phyloP scores from a whole-genome alignment of 31 red algal genomes.

The Endocladia muricata region DNA sequence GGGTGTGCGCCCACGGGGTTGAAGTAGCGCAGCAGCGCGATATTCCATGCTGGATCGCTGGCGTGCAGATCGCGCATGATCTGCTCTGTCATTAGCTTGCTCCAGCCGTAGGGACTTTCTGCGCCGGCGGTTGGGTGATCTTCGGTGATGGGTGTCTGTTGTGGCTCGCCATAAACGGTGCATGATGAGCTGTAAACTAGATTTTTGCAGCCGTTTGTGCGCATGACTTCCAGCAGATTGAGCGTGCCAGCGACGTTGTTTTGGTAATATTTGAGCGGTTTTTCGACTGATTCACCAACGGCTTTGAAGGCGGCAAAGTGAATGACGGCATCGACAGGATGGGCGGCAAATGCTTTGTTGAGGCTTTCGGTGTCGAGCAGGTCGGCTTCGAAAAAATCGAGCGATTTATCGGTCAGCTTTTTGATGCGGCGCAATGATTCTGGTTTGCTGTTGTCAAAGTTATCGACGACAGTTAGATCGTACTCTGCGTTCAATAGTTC shows the following conservation, averaged over 20 bases:
- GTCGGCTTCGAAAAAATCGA: conserved; percentile 87
- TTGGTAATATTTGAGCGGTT: conserved; percentile 93
- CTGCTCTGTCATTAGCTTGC: conserved; percentile 98
- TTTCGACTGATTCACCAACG: conserved; percentile 93
- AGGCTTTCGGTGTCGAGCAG: conserved; percentile 71
- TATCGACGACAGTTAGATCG: conserved; percentile 88
- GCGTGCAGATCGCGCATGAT: conserved; percentile 90
- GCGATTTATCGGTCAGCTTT: conserved; percentile 78
- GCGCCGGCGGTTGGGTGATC: conserved; percentile 70
- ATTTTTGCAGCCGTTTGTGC: conserved; percentile 78
- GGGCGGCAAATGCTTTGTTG: conserved; percentile 69
- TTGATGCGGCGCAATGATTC: conserved; percentile 89
- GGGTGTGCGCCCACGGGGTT: conserved; percentile 97
- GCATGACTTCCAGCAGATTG: conserved; percentile 75
- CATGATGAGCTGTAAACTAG: conserved; percentile 99
- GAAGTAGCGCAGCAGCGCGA: conserved; percentile 96
- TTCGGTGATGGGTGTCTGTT: conserved; percentile 91
- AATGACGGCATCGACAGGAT: conserved; percentile 78
- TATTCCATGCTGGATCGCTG: conserved; percentile 74
- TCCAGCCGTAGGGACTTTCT: conserved; percentile 97
- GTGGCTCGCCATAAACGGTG: conserved; percentile 91
- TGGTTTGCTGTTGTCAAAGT: conserved; percentile 87
- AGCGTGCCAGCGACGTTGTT: conserved; percentile 96
- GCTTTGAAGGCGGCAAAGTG: conserved; percentile 99
- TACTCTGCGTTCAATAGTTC: conserved; percentile 82